A percentile compares a stretch with the other conserved stretches of the same genome.
These are phyloP conservation scores for Phytophthora uliginosa DNA, from an alignment of 352 stramenopile genomes.

Conservation along the genomic window DNA sequence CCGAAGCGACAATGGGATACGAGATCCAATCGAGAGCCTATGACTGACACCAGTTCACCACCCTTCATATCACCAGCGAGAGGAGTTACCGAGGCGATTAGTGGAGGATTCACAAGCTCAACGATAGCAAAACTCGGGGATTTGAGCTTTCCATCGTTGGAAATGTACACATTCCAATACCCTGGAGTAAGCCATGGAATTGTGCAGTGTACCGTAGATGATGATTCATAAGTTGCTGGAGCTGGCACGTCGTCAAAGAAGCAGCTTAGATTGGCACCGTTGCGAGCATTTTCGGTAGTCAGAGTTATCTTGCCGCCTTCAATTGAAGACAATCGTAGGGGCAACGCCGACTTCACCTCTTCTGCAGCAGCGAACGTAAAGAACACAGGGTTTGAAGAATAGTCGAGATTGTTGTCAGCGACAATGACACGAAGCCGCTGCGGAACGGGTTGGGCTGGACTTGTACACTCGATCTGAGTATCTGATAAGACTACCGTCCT, in stretches of 20 bases:
- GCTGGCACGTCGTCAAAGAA: slow-evolving; percentile 54
- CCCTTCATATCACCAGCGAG: slow-evolving; percentile 41
- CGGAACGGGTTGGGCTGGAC: slow-evolving; percentile 37
- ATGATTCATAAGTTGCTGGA: slow-evolving; percentile 45
- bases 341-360: slow-evolving; percentile 49
- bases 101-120: slow-evolving; percentile 59
- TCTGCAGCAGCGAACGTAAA: slow-evolving; percentile 58
- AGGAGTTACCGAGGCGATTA: slow-evolving; percentile 51
- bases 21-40: slow-evolving; percentile 56
- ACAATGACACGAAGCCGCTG: slow-evolving; percentile 49
- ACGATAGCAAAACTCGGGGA: slow-evolving; percentile 50
- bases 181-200: slow-evolving; percentile 42
- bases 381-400: slow-evolving; percentile 43
- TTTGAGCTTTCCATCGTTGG: slow-evolving; percentile 59
- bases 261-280: slow-evolving; percentile 57
- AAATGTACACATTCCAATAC: slow-evolving; percentile 48
- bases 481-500: slow-evolving; percentile 35
- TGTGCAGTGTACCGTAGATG: slow-evolving; percentile 45
- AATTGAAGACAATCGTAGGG: slow-evolving; percentile 43
- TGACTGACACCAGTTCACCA: slow-evolving; percentile 52
- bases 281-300: slow-evolving; percentile 45
- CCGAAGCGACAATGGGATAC: slow-evolving; percentile 87
- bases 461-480: slow-evolving; percentile 56
- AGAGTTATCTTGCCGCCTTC: slow-evolving; percentile 47
- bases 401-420: slow-evolving; percentile 78